Base-by-base conservation (phyloP, 2,329 filamentous ascomycete genomes). In the Claviceps cyperi region DNA sequence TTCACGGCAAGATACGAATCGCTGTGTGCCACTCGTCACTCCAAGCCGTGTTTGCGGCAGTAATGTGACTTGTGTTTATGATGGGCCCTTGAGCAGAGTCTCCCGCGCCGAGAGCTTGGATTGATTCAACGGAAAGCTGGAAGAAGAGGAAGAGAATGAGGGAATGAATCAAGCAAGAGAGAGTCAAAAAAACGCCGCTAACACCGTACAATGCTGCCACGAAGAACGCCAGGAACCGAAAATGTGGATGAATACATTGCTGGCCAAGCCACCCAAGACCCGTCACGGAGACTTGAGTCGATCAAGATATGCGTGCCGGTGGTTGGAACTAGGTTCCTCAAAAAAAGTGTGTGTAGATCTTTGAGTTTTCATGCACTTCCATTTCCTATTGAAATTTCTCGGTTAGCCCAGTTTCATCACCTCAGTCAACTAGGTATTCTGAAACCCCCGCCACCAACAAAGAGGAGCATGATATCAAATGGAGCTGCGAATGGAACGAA, bases 331-430 rank as follows among this genome's bases (percentile, higher is more conserved):
- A 53, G 56, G 53, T 56, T 56, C 70, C 69, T 91, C 80, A 98
- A 76, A 98, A 97, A 78, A 98, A 98, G 77, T 98, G 92, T 60
- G 92, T 98, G 75, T 98, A 96, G 63, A 96, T 90, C 74, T 97
- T 98, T 58, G 92, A 97, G 66, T 84, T 87, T 70, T 97, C 92
- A 67, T 98, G 92, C 61, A 98, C 92, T 74, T 97, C 92, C 92
- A 98, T 98, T 73, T 98, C 92, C 92, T 97, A 54, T 39, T 15
- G 13, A 35, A 3, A 15, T 32, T 44, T 15, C 15, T 35, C 17
- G 14, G 49, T 15, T 11, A 9, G 36, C n/a, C 21, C 24, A 28
- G 17, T 19, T 3, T 43, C 11, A 28, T 28, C 14, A 45, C 19
- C 22, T 5, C 24, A 39, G 17, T 35, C 14, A 22, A 35, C 21